Percentiles rank a stretch among this genome's conserved stretches.
phyloP scores from a whole-genome alignment of 2,329 filamentous ascomycete genomes.

The Aureobasidium sp. region DNA sequence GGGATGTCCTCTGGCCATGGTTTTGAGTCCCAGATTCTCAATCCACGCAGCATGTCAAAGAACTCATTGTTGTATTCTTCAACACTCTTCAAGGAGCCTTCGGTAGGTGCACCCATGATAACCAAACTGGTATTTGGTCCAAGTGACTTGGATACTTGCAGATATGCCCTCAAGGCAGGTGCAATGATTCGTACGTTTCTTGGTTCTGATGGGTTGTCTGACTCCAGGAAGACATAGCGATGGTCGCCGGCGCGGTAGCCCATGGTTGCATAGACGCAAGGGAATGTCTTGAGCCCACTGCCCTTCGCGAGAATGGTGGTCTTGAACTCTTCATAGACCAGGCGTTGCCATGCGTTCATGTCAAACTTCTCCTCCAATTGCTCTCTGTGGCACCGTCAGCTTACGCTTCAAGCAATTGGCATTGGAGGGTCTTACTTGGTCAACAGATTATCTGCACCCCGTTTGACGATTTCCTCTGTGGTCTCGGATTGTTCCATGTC shows the following conservation, averaged over 20 bases:
- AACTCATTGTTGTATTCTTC: slow-evolving; percentile 17
- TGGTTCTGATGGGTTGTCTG: slow-evolving; percentile 16
- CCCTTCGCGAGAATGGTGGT: slow-evolving; percentile 17
- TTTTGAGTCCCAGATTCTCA: slow-evolving; percentile 16
- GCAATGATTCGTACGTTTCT: slow-evolving; percentile 16
- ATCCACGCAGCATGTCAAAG: slow-evolving; percentile 16
- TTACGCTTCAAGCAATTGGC: neutral
- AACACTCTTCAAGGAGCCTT: slow-evolving; percentile 13
- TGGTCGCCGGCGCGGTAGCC: slow-evolving; percentile 16
- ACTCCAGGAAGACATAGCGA: slow-evolving; percentile 16
- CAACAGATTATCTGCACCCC: neutral
- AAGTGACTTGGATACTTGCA: slow-evolving; percentile 14
- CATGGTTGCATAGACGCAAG: slow-evolving; percentile 17
- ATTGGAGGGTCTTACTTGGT: neutral
- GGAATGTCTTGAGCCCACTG: slow-evolving; percentile 16
- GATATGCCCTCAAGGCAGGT: slow-evolving; percentile 14
- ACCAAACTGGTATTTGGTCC: slow-evolving; percentile 16
- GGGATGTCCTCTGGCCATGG: slow-evolving; percentile 16
- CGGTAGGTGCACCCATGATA: slow-evolving; percentile 17
- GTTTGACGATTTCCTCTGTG: neutral
- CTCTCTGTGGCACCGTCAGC: slow-evolving; percentile 11
- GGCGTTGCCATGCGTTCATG: slow-evolving; percentile 16
- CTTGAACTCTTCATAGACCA: slow-evolving; percentile 17
- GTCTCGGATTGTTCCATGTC: neutral
- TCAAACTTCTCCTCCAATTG: slow-evolving; percentile 14